A percentile compares a stretch with the other conserved stretches of the same genome.
Evolutionary conservation across 805 yeast genomes (phyloP).

Genomic region (Ogataea ramenticola): DNA sequence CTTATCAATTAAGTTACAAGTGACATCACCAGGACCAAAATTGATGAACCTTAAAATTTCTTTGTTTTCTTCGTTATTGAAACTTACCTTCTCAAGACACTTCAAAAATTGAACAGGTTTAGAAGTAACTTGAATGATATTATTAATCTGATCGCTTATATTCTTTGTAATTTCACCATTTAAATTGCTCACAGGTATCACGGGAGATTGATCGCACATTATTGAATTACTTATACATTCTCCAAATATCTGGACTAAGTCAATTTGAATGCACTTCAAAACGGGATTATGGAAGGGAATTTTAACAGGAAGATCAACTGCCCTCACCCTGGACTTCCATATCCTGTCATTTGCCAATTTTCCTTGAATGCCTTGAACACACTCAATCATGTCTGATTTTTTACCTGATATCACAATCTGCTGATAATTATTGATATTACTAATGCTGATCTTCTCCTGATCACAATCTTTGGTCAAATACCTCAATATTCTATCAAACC

Average conservation of each 20-base stretch:
- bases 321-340: constrained; percentile 18
- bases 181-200: constrained; percentile 24
- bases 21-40: constrained; percentile 21
- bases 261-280: constrained; percentile 19
- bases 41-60: constrained; percentile 18
- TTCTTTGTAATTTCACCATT: constrained; percentile 16
- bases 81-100: constrained; percentile 18
- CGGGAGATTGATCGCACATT: constrained; percentile 6
- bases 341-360: constrained; percentile 8
- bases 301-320: constrained; percentile 21
- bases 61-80: constrained; percentile 5
- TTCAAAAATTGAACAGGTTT: constrained; percentile 25
- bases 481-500: not conserved
- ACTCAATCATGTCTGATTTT: constrained; percentile 7
- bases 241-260: constrained; percentile 11
- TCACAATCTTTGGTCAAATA: not conserved
- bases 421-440: constrained; percentile 27
- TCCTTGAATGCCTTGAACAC: constrained; percentile 9
- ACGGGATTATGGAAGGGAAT: constrained; percentile 29
- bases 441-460: constrained; percentile 8
- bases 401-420: constrained; percentile 28
- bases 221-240: constrained; percentile 1
- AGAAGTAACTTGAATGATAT: constrained; percentile 23
- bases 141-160: constrained; percentile 15
- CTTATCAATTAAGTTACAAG: constrained; percentile 19